Percentiles rank a stretch among this genome's conserved stretches.
phyloP scores from a whole-genome alignment of 2,329 filamentous ascomycete genomes.

The Hypoxylon sp. region DNA sequence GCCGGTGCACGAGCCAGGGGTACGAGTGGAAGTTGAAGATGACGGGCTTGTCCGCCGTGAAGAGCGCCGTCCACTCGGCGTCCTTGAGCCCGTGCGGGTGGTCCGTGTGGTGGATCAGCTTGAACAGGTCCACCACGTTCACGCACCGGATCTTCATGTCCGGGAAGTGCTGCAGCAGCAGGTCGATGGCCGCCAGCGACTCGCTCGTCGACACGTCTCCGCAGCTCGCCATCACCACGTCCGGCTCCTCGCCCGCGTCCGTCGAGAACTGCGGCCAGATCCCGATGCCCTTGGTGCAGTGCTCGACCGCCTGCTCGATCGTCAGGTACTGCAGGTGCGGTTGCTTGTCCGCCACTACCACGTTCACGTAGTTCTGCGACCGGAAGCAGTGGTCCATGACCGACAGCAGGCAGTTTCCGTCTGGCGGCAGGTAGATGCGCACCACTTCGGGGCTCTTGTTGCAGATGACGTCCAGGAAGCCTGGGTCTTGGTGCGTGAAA shows the following conservation, averaged over 20 bases:
- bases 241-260: constrained; percentile 72
- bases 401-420: constrained; percentile 79
- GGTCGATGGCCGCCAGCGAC: constrained; percentile 75
- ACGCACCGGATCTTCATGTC: constrained; percentile 79
- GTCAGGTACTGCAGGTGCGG: constrained; percentile 78
- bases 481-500: constrained; percentile 82
- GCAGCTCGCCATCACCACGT: constrained; percentile 78
- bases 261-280: constrained; percentile 82
- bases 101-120: constrained; percentile 72
- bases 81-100: constrained; percentile 78
- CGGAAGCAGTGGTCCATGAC: constrained; percentile 79
- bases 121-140: constrained; percentile 83
- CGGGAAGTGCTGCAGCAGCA: constrained; percentile 75
- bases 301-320: constrained; percentile 75
- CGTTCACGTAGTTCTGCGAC: constrained; percentile 81
- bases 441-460: constrained; percentile 84
- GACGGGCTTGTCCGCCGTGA: constrained; percentile 75
- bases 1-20: constrained; percentile 78
- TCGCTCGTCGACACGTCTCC: constrained; percentile 80
- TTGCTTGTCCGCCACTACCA: constrained; percentile 82
- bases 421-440: constrained; percentile 81
- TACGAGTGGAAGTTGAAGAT: constrained; percentile 89
- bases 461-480: constrained; percentile 79
- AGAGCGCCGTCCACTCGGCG: constrained; percentile 71
- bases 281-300: constrained; percentile 80